Evolutionary conservation across 139 green algal species (phyloP).

Genomic region (Picochlorum sp.): DNA sequence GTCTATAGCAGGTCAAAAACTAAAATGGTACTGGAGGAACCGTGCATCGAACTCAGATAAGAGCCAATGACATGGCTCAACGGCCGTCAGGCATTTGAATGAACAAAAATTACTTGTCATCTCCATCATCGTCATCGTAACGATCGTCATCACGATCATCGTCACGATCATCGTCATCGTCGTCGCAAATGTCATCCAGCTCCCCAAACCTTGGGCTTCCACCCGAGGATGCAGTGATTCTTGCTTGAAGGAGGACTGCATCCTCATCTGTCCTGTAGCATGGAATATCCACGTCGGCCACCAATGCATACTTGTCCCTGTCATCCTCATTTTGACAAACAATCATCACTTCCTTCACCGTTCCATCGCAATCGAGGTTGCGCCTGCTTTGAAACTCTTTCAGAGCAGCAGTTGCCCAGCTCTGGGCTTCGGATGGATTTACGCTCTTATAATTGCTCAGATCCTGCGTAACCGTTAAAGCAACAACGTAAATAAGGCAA

Average conservation of each 20-base stretch:
- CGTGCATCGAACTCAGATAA: no score
- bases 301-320: not conserved
- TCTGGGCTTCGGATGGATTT: not conserved
- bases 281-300: not conserved
- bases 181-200: not conserved
- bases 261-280: not conserved
- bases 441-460: no score
- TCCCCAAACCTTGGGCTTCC: not conserved
- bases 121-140: not conserved
- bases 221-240: not conserved
- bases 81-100: no score
- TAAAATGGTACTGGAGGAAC: no score
- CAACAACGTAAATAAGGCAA: no score
- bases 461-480: no score
- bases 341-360: not conserved
- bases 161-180: not conserved
- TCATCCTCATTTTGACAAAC: not conserved
- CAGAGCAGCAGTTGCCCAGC: not conserved
- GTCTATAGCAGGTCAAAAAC: no score
- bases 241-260: not conserved
- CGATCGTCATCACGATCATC: not conserved
- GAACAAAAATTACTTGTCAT: no score
- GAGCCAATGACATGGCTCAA: no score
- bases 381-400: constrained; percentile 9
- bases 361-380: not conserved